Percentiles rank a stretch among this genome's conserved stretches.
phyloP scores from a whole-genome alignment of 2,329 filamentous ascomycete species.

The Arthrinium phaeospermum region DNA sequence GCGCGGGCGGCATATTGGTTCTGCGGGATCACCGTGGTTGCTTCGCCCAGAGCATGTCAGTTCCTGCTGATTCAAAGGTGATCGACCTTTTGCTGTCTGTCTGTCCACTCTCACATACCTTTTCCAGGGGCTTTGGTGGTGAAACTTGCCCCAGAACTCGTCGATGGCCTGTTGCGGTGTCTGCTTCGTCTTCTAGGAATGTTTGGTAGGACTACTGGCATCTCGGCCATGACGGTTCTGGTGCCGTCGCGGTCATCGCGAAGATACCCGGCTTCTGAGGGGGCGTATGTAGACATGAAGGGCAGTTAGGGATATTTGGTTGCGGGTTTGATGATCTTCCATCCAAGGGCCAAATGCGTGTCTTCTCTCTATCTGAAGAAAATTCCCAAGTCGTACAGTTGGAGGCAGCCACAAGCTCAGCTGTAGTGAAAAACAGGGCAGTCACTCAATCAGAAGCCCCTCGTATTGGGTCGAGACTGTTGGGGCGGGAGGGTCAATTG shows the following conservation, averaged over 20 bases:
- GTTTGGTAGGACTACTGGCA: constrained; percentile 30
- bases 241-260: not conserved
- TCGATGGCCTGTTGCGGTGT: constrained; percentile 72
- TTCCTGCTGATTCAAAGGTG: not conserved
- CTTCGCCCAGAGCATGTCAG: constrained; percentile 39
- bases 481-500: not conserved
- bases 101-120: constrained; percentile 44
- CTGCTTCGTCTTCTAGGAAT: constrained; percentile 52
- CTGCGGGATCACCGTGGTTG: constrained; percentile 72
- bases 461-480: not conserved
- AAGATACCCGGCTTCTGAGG: not conserved
- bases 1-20: constrained; percentile 68
- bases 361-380: not conserved
- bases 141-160: constrained; percentile 77
- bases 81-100: not conserved
- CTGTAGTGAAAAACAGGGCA: not conserved
- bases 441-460: not conserved
- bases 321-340: not conserved
- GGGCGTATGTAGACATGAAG: constrained; percentile 14
- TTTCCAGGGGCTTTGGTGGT: constrained; percentile 74
- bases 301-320: not conserved
- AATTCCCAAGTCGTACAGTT: not conserved
- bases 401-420: not conserved
- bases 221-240: constrained; percentile 19
- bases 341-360: not conserved